Evolutionary conservation across 1,284 basidiomycete species (phyloP).

Genomic region (Hymenochaete sp.): DNA sequence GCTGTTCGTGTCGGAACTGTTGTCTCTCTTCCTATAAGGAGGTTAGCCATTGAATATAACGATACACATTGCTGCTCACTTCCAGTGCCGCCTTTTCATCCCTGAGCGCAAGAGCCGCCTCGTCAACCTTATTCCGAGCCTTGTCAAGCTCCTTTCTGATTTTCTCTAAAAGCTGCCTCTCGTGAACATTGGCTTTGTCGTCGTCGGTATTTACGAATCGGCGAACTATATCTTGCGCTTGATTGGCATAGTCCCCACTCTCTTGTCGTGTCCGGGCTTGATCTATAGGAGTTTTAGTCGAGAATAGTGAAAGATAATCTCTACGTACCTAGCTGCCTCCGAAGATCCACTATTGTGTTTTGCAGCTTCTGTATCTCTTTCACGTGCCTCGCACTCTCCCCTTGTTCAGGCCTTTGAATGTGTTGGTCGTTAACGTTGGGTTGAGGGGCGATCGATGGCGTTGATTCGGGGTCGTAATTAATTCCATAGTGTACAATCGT

Average conservation of each 20-base stretch:
- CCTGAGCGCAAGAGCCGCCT: conserved; percentile 52
- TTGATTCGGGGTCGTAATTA: conserved; percentile 20
- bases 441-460: too few species aligned
- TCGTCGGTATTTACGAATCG: conserved; percentile 39
- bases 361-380: conserved; percentile 40
- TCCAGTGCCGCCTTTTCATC: conserved; percentile 61
- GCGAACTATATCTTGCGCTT: conserved; percentile 14
- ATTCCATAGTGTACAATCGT: conserved; percentile 20
- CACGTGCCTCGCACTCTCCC: conserved; percentile 17
- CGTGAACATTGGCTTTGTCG: conserved; percentile 45
- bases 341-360: conserved; percentile 38
- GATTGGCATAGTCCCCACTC: conserved; percentile 28
- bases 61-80: conserved; percentile 32
- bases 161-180: conserved; percentile 42
- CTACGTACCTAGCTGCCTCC: conserved; percentile 45
- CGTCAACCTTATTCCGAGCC: conserved; percentile 58
- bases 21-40: conserved; percentile 41
- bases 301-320: background rate
- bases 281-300: conserved; percentile 29
- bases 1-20: conserved; percentile 29
- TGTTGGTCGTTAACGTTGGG: background rate
- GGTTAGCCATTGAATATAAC: conserved; percentile 3
- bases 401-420: background rate
- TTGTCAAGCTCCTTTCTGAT: conserved; percentile 52
- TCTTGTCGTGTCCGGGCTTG: conserved; percentile 37